A percentile compares a stretch with the other conserved stretches of the same genome.
Evolutionary conservation across 495 filamentous ascomycete species (phyloP).

Genomic region (Evansstolkia leycettana): DNA sequence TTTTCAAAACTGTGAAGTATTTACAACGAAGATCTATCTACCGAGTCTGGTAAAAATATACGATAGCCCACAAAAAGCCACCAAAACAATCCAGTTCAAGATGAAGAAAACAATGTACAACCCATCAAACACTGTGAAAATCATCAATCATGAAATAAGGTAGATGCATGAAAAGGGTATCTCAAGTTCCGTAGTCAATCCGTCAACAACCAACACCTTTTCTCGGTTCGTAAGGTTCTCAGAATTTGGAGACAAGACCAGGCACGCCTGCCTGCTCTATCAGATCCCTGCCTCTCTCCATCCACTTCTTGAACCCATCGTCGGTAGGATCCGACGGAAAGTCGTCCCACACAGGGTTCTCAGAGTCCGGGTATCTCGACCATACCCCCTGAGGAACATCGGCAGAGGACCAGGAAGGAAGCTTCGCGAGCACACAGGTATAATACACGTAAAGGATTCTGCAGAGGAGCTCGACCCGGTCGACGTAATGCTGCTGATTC

Average conservation of each 20-base stretch:
- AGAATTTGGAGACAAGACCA: constrained; percentile 18
- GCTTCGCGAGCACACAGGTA: constrained; percentile 34
- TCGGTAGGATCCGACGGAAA: constrained; percentile 31
- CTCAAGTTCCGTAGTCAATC: constrained; percentile 15
- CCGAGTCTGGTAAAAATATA: too few species aligned
- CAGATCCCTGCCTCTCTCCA: constrained; percentile 27
- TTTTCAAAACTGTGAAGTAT: too few species aligned
- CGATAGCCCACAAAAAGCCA: too few species aligned
- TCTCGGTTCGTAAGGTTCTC: constrained; percentile 2
- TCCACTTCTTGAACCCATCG: constrained; percentile 30
- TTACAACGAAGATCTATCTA: too few species aligned
- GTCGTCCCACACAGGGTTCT: constrained; percentile 32
- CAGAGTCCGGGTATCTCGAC: constrained; percentile 33
- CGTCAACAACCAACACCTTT: constrained; percentile 3
- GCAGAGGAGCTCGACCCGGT: constrained; percentile 35
- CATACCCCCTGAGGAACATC: constrained; percentile 31
- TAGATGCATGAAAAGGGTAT: constrained; percentile 21
- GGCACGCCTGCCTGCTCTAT: constrained; percentile 35
- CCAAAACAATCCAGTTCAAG: too few species aligned
- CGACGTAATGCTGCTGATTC: constrained; percentile 31
- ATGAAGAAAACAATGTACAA: too few species aligned
- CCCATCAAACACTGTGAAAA: too few species aligned
- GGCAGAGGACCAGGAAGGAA: constrained; percentile 29
- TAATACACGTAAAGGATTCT: constrained; percentile 40
- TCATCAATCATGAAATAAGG: background rate